Evolutionary conservation across 1,284 basidiomycete species (phyloP).

Genomic region (Psilocybe mexicana): DNA sequence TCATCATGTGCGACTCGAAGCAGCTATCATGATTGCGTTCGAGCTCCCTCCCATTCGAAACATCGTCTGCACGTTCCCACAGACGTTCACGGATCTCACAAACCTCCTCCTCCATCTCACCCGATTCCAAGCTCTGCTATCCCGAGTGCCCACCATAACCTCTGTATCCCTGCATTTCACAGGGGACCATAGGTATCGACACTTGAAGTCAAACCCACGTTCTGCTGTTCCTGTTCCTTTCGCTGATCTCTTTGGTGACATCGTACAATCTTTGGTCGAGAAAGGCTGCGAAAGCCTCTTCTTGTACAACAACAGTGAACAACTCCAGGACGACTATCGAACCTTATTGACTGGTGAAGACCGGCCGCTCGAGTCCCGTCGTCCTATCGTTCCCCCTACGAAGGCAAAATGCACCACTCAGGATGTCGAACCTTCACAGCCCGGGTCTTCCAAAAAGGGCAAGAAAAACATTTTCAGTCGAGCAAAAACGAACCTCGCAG

Average conservation of each 20-base stretch:
- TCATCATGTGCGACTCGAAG: neutral
- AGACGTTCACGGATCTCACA: slow-evolving; percentile 2
- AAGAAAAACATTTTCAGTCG: neutral
- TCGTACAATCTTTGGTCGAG: neutral
- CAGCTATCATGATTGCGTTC: slow-evolving; percentile 7
- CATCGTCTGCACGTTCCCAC: slow-evolving; percentile 6
- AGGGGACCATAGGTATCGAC: slow-evolving; percentile 2
- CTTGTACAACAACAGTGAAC: slow-evolving; percentile 7
- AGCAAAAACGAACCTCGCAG: neutral
- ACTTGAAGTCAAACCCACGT: neutral
- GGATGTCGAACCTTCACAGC: neutral
- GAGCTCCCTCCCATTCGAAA: neutral
- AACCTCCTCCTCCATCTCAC: slow-evolving; percentile 1
- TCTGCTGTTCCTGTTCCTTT: slow-evolving; percentile 2
- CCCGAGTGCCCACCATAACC: neutral
- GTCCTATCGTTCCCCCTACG: neutral
- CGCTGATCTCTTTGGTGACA: neutral
- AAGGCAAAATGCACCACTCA: neutral
- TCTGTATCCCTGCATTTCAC: slow-evolving; percentile 1
- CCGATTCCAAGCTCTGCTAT: neutral
- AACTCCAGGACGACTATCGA: slow-evolving; percentile 1
- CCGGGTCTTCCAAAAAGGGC: neutral
- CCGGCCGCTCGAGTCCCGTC: neutral
- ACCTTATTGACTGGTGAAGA: neutral
- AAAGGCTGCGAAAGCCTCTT: slow-evolving; percentile 1